phyloP scores from a whole-genome alignment of 148 eudicot genomes.

The Fagopyrum esculentum region DNA sequence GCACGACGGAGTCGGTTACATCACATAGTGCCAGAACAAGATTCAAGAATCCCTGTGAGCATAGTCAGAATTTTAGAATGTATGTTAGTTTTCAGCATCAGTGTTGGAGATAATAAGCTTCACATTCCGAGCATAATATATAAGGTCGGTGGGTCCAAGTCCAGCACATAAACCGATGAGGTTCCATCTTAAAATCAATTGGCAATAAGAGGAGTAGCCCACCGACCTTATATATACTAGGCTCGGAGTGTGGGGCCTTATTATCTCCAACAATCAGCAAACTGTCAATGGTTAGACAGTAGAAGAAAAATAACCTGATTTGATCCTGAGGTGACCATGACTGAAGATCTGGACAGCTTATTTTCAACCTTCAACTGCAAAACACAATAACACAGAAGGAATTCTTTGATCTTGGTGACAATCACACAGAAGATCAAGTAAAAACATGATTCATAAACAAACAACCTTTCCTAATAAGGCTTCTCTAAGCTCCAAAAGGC shows the following conservation, averaged over 20 bases:
- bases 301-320: conserved; percentile 23
- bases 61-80: not conserved
- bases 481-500: conserved; percentile 27
- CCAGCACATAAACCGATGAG: too few species aligned
- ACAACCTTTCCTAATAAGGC: conserved; percentile 22
- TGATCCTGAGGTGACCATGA: conserved; percentile 34
- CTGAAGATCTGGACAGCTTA: conserved; percentile 20
- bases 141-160: too few species aligned
- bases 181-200: too few species aligned
- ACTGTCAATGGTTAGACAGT: not conserved
- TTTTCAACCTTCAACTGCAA: conserved; percentile 25
- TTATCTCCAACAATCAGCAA: too few species aligned
- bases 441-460: not conserved
- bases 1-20: conserved; percentile 25
- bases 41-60: conserved; percentile 24
- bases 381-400: not conserved
- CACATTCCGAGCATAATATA: too few species aligned
- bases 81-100: not conserved
- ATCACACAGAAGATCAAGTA: not conserved
- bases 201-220: too few species aligned
- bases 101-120: too few species aligned
- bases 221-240: too few species aligned
- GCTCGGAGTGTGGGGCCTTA: too few species aligned
- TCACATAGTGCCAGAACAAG: conserved; percentile 29
- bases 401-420: not conserved